phyloP scores from a whole-genome alignment of 1,284 basidiomycete genomes.

The Sporisorium iseilematis-ciliati region DNA sequence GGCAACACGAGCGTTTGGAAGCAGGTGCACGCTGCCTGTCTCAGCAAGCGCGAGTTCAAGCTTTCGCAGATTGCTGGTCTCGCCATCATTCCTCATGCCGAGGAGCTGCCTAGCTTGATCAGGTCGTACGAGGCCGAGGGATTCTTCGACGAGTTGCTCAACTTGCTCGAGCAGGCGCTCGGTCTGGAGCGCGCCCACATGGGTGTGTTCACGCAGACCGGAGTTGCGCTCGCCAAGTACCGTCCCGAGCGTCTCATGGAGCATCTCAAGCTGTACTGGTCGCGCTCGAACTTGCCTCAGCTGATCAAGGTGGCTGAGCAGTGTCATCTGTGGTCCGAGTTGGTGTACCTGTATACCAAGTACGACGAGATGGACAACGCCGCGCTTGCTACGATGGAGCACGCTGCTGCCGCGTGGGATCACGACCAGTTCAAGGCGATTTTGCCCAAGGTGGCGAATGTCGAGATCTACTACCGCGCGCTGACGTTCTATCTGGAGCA shows the following conservation, averaged over 20 bases:
- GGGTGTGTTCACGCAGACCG: constrained; percentile 86
- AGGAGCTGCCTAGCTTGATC: constrained; percentile 87
- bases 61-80: constrained; percentile 84
- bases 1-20: constrained; percentile 99
- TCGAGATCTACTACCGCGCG: constrained; percentile 95
- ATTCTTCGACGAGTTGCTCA: constrained; percentile 93
- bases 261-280: constrained; percentile 96
- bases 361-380: constrained; percentile 97
- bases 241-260: constrained; percentile 98
- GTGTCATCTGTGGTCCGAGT: constrained; percentile 97
- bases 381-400: constrained; percentile 97
- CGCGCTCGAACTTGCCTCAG: constrained; percentile 94
- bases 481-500: constrained; percentile 80
- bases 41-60: constrained; percentile 97
- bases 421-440: constrained; percentile 87
- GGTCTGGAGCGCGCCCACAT: constrained; percentile 93
- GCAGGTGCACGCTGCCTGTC: constrained; percentile 97
- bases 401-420: constrained; percentile 96
- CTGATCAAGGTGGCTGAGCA: constrained; percentile 95
- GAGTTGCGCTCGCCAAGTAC: constrained; percentile 97
- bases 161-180: constrained; percentile 90
- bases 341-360: constrained; percentile 97
- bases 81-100: constrained; percentile 74
- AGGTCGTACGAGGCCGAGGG: constrained; percentile 90
- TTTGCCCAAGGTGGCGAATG: constrained; percentile 81